These are phyloP conservation scores for Daedaleopsis sinensis DNA, from an alignment of 768 basidiomycete species.

Conservation along the genomic window DNA sequence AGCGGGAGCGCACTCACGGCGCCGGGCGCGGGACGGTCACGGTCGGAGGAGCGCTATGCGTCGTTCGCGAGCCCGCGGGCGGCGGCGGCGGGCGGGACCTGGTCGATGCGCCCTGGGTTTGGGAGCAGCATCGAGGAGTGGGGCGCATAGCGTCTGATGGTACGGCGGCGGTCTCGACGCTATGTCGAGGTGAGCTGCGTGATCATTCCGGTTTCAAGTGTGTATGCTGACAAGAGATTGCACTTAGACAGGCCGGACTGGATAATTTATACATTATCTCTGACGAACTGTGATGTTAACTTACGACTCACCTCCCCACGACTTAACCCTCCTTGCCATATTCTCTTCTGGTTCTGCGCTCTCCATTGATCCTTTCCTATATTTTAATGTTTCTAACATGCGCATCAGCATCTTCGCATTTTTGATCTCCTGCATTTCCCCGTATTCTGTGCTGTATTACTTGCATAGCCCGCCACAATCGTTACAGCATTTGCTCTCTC, in stretches of 20 bases:
- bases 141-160: constrained; percentile 21
- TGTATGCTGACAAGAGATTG: neutral
- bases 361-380: neutral
- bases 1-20: constrained; percentile 12
- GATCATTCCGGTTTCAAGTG: neutral
- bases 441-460: neutral
- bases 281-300: constrained; percentile 4
- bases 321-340: neutral
- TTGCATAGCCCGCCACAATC: neutral
- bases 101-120: constrained; percentile 27
- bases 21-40: constrained; percentile 6
- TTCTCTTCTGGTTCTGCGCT: neutral
- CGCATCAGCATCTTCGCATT: neutral
- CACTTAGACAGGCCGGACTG: neutral
- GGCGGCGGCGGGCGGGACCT: constrained; percentile 14
- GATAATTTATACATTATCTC: constrained; percentile 13
- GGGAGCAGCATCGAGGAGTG: constrained; percentile 28
- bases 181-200: neutral
- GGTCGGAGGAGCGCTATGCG: constrained; percentile 22
- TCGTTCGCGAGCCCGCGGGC: constrained; percentile 9
- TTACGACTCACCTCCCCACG: neutral
- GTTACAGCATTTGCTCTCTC: neutral
- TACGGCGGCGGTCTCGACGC: neutral
- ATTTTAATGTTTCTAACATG: too few relatives aligned
- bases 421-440: neutral